Evolutionary conservation across 371 early-diverging fungal species (phyloP), one percentile per base, ranked within the genome.

Genomic region (Zopfochytrium polystomum): DNA sequence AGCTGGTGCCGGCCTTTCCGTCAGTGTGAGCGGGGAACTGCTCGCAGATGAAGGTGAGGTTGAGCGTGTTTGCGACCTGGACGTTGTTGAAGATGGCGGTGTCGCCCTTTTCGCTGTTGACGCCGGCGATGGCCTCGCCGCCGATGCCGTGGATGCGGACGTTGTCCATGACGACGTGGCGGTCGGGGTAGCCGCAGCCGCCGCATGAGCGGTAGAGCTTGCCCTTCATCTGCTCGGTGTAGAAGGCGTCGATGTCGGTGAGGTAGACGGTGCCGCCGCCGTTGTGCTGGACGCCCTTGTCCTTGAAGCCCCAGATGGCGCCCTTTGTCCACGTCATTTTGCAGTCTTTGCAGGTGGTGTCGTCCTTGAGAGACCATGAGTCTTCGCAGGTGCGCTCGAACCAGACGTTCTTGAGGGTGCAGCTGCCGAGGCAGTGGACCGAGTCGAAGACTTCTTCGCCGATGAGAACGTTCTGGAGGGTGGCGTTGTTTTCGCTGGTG

Each of bases 231-330:
- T 54, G 45, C 27, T 53, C 45, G 62, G 32, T 49, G 23, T 44
- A 34, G 57, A 60, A 58, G 11, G 18, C 38, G 38, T 38, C 38
- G 38, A 38, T 38, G 33, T 61, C 49, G 23, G 34, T 32, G 31
- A 65, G 34, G 27, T 29, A 38, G 49, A 58, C 53, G 22, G 48
- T 31, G 42, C 65, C 65, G 29, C 22, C 48, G 15, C 60, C 60
- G 51, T 65, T 65, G 65, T 65, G 65, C 49, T 65, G 66, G 44
- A 65, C 51, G 52, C 51, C 44, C 55, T 65, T 65, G 62, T 65
- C 66, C 23, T 55, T 25, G 38, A 49, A 32, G 9, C 27, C 55
- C 11, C 18, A 11, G 38, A 38, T 38, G 38, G 38, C 38, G 38
- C 38, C 38, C 11, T 18, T 18, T 18, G 38, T 38, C 38, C 38